A percentile compares a stretch with the other conserved stretches of the same genome.
phyloP scores from a whole-genome alignment of 129 eudicot genomes.

The Tagetes erecta region DNA sequence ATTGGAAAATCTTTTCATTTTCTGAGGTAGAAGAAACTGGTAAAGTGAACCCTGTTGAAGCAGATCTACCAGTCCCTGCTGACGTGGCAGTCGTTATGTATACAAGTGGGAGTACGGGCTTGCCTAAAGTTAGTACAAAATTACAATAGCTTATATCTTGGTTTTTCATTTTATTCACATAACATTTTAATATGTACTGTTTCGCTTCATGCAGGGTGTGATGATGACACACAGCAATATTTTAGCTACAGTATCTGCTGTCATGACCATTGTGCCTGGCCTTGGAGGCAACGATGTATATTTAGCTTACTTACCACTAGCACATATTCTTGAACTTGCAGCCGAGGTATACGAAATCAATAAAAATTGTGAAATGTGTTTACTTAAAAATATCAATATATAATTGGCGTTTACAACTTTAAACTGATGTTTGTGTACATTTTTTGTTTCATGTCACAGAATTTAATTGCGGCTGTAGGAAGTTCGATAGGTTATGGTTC shows the following conservation, averaged over 20 bases:
- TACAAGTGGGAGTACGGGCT: slow-evolving; percentile 95
- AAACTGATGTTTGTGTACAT: slow-evolving; percentile 15
- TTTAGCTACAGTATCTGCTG: slow-evolving; percentile 88
- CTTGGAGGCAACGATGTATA: slow-evolving; percentile 74
- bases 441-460: slow-evolving; percentile 42
- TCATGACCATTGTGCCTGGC: slow-evolving; percentile 86
- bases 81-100: slow-evolving; percentile 96
- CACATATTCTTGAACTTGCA: slow-evolving; percentile 94
- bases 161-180: background rate
- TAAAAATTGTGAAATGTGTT: background rate
- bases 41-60: slow-evolving; percentile 64
- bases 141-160: background rate
- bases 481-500: slow-evolving; percentile 13
- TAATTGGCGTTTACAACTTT: background rate
- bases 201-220: slow-evolving; percentile 62
- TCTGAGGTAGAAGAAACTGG: slow-evolving; percentile 71
- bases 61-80: slow-evolving; percentile 77
- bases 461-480: slow-evolving; percentile 48
- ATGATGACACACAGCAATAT: slow-evolving; percentile 95
- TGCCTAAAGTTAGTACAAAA: slow-evolving; percentile 78
- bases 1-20: slow-evolving; percentile 67
- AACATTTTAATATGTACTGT: background rate
- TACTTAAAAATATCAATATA: slow-evolving; percentile 1
- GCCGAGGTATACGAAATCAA: slow-evolving; percentile 64
- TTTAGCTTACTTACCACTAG: slow-evolving; percentile 88